Evolutionary conservation across 257 asterid genomes (phyloP).

Genomic region (Coffea eugenioides): DNA sequence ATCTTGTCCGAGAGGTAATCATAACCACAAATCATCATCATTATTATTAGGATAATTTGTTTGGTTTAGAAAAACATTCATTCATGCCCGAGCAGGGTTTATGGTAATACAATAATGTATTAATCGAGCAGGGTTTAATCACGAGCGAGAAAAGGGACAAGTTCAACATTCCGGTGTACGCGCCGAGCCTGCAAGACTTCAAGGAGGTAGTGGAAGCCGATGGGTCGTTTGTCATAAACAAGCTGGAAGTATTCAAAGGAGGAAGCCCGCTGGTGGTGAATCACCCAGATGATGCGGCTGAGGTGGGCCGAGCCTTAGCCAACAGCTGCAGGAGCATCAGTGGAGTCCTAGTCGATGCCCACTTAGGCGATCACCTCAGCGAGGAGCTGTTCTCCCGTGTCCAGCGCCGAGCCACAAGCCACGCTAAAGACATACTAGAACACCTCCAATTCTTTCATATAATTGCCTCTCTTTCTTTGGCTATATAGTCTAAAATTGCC

Average conservation of each 20-base stretch:
- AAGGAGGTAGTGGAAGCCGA: constrained; percentile 82
- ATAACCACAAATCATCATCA: background rate
- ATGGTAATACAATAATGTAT: too few species aligned
- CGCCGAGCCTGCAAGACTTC: constrained; percentile 87
- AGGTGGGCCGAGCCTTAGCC: constrained; percentile 85
- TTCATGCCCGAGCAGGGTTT: too few species aligned
- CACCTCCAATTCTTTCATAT: constrained; percentile 83
- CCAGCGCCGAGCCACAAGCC: constrained; percentile 57
- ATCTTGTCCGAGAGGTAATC: constrained; percentile 89
- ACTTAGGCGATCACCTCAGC: constrained; percentile 73
- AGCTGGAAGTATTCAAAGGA: constrained; percentile 72
- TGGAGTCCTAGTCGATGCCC: constrained; percentile 94
- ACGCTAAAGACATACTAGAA: constrained; percentile 71
- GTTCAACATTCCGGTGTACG: constrained; percentile 90
- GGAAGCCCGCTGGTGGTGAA: constrained; percentile 93
- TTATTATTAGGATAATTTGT: background rate
- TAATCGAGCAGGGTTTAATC: constrained; percentile 55
- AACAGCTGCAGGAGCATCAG: constrained; percentile 80
- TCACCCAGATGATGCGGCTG: constrained; percentile 75
- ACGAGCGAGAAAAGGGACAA: constrained; percentile 69
- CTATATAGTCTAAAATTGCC: background rate
- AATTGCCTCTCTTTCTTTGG: constrained; percentile 86
- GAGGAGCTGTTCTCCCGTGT: constrained; percentile 73
- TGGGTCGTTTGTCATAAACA: constrained; percentile 65
- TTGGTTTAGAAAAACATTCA: background rate